Conservation (phyloP, 495 filamentous ascomycete species). For the Aspergillus affinis region DNA sequence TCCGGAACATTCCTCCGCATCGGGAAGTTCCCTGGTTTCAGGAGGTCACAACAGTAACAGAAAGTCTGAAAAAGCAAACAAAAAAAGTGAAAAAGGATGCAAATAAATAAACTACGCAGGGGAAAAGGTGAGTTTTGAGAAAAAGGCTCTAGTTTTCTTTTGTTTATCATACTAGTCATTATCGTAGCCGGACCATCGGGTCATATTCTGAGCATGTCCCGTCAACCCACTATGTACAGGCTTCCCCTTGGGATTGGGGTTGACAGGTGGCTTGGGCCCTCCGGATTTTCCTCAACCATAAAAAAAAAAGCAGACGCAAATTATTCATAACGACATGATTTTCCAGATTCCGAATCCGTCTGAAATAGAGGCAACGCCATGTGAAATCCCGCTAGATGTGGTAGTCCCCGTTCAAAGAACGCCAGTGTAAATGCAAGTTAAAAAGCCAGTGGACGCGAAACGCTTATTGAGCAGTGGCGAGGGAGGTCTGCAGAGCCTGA, state of each 20-base stretch:
- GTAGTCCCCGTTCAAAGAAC: constrained; percentile 18
- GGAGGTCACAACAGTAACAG: too few relatives aligned
- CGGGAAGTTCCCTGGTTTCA: too few relatives aligned
- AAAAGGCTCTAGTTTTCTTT: not conserved
- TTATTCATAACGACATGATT: constrained; percentile 20
- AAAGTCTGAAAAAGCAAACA: too few relatives aligned
- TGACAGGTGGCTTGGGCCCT: constrained; percentile 10
- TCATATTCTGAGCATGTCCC: not conserved
- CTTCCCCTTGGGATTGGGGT: constrained; percentile 9
- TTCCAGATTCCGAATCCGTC: constrained; percentile 8
- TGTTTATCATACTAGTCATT: constrained; percentile 24
- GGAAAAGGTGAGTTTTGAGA: not conserved
- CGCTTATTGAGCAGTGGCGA: constrained; percentile 33
- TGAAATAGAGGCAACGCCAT: constrained; percentile 16
- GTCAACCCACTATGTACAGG: constrained; percentile 25
- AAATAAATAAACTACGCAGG: not conserved
- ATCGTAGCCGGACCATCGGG: constrained; percentile 10
- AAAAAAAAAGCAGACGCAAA: constrained; percentile 3
- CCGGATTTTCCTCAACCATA: constrained; percentile 11
- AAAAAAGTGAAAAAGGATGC: too few relatives aligned
- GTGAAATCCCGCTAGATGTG: constrained; percentile 22
- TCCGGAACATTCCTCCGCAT: too few relatives aligned
- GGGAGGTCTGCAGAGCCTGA: constrained; percentile 41
- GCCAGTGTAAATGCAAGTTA: constrained; percentile 23
- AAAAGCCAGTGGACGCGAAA: constrained; percentile 9